These are phyloP conservation scores for Trifolium subterraneum DNA, from an alignment of 306 rosid species.

Conservation along the genomic window DNA sequence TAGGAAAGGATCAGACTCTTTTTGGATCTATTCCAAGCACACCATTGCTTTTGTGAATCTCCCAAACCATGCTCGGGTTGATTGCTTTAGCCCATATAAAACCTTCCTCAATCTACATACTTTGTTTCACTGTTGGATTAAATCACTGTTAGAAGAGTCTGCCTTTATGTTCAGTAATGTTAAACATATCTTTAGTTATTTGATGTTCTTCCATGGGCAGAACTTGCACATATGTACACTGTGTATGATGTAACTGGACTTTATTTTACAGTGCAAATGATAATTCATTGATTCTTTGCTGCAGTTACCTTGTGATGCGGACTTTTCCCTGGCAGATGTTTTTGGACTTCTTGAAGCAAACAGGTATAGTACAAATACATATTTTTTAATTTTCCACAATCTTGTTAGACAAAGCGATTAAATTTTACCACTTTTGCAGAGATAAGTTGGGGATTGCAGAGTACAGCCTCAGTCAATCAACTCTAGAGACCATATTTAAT, in stretches of 20 bases:
- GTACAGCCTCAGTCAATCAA: slow-evolving; percentile 94
- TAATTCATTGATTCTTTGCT: slow-evolving; percentile 45
- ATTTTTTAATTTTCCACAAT: slow-evolving; percentile 22
- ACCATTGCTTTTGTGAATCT: background rate
- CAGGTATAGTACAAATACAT: slow-evolving; percentile 54
- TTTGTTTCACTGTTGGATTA: background rate
- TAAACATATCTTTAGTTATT: slow-evolving; percentile 19
- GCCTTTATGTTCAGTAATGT: slow-evolving; percentile 29
- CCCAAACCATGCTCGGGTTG: background rate
- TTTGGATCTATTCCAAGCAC: background rate
- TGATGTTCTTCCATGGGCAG: slow-evolving; percentile 2
- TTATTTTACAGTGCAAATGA: slow-evolving; percentile 6
- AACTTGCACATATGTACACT: slow-evolving; percentile 2
- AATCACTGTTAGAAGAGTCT: background rate
- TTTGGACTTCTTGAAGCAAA: slow-evolving; percentile 84
- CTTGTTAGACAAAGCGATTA: slow-evolving; percentile 28
- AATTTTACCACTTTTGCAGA: slow-evolving; percentile 55
- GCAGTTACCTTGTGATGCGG: slow-evolving; percentile 77
- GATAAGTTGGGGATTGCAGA: slow-evolving; percentile 75
- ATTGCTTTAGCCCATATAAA: background rate
- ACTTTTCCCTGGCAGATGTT: slow-evolving; percentile 84
- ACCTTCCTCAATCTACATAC: background rate
- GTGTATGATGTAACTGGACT: slow-evolving; percentile 8
- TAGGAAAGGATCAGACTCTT: no score
- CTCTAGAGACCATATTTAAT: slow-evolving; percentile 87